Conservation (phyloP, 2,329 filamentous ascomycete genomes). For the Leptographium flavum region DNA sequence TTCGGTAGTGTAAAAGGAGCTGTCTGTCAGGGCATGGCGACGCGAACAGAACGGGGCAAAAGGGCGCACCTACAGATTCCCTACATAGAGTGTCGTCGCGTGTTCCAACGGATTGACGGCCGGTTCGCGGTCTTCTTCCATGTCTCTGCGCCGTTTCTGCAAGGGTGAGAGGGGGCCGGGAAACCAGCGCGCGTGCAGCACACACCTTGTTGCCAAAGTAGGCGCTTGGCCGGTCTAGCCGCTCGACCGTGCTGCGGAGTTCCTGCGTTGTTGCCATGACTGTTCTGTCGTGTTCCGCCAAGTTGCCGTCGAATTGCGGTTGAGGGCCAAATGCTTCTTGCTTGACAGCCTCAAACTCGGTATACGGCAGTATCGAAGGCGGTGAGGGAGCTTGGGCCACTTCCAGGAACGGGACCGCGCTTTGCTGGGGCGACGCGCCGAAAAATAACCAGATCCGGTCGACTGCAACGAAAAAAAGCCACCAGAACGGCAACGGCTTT, state of each 20-base stretch:
- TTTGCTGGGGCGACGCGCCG: conserved; percentile 2
- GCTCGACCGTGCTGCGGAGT: conserved; percentile 62
- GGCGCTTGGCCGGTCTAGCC: conserved; percentile 86
- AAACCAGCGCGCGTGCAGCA: conserved; percentile 3
- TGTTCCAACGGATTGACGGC: conserved; percentile 71
- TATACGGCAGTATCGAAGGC: background rate
- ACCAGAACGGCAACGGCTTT: background rate
- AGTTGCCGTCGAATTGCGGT: too few species aligned
- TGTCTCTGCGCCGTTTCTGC: conserved; percentile 50
- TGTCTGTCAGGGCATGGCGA: conserved; percentile 18
- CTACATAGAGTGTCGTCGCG: conserved; percentile 92
- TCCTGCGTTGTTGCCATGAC: conserved; percentile 1
- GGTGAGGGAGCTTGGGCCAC: conserved; percentile 8
- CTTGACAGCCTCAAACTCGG: too few species aligned
- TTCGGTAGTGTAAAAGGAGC: conserved; percentile 95
- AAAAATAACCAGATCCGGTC: too few species aligned
- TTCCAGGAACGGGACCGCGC: background rate
- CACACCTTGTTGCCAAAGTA: conserved; percentile 76
- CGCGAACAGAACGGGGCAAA: too few species aligned
- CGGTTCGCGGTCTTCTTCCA: conserved; percentile 41
- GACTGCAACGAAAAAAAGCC: too few species aligned
- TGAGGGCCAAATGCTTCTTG: too few species aligned
- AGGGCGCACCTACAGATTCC: conserved; percentile 57
- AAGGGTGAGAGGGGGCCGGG: conserved; percentile 9
- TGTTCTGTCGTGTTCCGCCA: too few species aligned